Evolutionary conservation across 306 rosid species (phyloP).

Genomic region (Rubus idaeus): DNA sequence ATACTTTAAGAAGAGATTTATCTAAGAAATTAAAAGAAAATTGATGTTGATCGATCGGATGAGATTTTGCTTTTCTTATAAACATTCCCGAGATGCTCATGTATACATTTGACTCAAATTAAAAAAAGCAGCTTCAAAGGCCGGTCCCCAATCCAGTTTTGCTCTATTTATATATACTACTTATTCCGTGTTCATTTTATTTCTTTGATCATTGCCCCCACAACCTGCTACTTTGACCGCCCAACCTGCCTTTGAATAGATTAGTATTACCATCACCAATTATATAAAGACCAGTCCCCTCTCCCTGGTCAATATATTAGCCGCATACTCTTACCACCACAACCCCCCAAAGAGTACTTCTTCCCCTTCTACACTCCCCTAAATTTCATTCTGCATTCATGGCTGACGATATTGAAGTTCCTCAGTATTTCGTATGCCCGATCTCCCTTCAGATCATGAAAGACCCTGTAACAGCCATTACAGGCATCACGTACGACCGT

Average conservation of each 20-base stretch:
- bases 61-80: background rate
- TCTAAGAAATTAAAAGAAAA: background rate
- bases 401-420: slow-evolving; percentile 67
- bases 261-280: background rate
- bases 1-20: too few relatives aligned
- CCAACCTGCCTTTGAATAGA: slow-evolving; percentile 2
- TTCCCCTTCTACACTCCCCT: background rate
- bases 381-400: slow-evolving; percentile 16
- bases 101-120: background rate
- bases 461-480: slow-evolving; percentile 67
- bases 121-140: background rate
- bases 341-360: background rate
- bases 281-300: slow-evolving; percentile 8
- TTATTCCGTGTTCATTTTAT: slow-evolving; percentile 5
- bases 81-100: background rate
- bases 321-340: slow-evolving; percentile 40
- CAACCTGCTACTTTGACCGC: background rate
- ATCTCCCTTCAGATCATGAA: slow-evolving; percentile 73
- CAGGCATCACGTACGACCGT: slow-evolving; percentile 81
- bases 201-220: slow-evolving; percentile 3
- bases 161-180: background rate
- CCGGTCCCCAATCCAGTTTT: background rate
- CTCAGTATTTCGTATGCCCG: slow-evolving; percentile 66
- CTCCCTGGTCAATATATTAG: background rate
- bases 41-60: background rate